These are phyloP conservation scores for Haplographium delicatum DNA, from an alignment of 495 filamentous ascomycete genomes.

Conservation along the genomic window DNA sequence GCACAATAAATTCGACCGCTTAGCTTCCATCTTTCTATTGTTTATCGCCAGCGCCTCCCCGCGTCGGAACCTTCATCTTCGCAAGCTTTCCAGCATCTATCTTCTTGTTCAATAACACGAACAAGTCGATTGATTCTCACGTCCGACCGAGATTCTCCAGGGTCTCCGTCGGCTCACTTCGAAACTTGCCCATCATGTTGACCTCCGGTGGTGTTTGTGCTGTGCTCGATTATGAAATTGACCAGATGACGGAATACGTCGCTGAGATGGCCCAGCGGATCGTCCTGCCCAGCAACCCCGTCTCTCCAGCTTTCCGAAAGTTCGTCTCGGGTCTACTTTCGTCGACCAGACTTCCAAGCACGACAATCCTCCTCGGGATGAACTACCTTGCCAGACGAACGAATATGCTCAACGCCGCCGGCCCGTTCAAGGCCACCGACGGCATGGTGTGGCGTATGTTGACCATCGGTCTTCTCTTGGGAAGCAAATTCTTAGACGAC, in stretches of 20 bases:
- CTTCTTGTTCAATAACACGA: slow-evolving; percentile 3
- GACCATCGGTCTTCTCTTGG: slow-evolving; percentile 80
- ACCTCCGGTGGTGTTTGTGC: slow-evolving; percentile 79
- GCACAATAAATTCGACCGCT: slow-evolving; percentile 17
- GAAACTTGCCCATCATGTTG: slow-evolving; percentile 20
- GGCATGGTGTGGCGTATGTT: slow-evolving; percentile 87
- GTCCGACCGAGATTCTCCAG: slow-evolving; percentile 22
- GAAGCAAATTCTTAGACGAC: slow-evolving; percentile 97
- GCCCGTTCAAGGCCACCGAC: slow-evolving; percentile 47
- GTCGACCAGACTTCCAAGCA: slow-evolving; percentile 89
- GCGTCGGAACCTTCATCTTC: slow-evolving; percentile 5
- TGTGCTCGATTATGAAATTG: slow-evolving; percentile 97
- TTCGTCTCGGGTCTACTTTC: slow-evolving; percentile 92
- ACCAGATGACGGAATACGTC: slow-evolving; percentile 97
- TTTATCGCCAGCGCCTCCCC: slow-evolving; percentile 1
- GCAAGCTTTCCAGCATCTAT: slow-evolving; percentile 4
- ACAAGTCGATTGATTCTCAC: slow-evolving; percentile 18
- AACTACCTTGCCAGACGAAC: slow-evolving; percentile 83
- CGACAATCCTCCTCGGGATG: slow-evolving; percentile 89
- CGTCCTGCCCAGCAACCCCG: slow-evolving; percentile 59
- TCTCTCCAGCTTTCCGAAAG: slow-evolving; percentile 81
- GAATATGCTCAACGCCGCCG: slow-evolving; percentile 59
- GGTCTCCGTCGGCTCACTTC: slow-evolving; percentile 21
- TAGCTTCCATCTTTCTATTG: slow-evolving; percentile 12
- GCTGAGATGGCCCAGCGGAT: slow-evolving; percentile 87